Conservation (phyloP, 495 filamentous ascomycete genomes). For the Evernia prunastri region DNA sequence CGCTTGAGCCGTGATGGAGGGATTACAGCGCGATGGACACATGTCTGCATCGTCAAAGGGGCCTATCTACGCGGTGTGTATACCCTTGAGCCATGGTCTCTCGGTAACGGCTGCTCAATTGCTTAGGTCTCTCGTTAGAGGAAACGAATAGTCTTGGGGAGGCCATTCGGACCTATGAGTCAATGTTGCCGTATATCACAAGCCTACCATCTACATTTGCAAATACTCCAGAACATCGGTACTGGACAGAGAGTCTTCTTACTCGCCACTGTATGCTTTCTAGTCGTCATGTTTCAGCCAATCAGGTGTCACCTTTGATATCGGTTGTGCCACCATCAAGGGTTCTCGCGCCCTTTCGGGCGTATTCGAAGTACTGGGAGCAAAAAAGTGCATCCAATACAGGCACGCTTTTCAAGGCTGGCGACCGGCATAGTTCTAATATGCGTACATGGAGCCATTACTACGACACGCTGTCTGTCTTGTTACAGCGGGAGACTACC, state of each 20-base stretch:
- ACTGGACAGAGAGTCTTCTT: conserved; percentile 73
- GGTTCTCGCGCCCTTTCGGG: conserved; percentile 50
- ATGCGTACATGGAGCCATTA: conserved; percentile 70
- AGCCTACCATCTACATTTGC: conserved; percentile 29
- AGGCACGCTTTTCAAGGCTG: neutral
- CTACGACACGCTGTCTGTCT: conserved; percentile 61
- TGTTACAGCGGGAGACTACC: conserved; percentile 38
- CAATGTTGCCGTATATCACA: conserved; percentile 49
- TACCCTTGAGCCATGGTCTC: neutral
- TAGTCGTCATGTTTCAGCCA: conserved; percentile 33
- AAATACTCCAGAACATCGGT: conserved; percentile 49
- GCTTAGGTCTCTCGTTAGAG: conserved; percentile 52
- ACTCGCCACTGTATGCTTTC: conserved; percentile 63
- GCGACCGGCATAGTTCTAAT: conserved; percentile 30
- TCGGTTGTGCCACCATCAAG: conserved; percentile 40
- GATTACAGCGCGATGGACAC: conserved; percentile 60
- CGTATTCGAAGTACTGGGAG: conserved; percentile 56
- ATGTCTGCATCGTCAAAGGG: conserved; percentile 70
- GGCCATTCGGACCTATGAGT: conserved; percentile 57
- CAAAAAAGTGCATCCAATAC: conserved; percentile 3
- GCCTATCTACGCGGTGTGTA: conserved; percentile 61
- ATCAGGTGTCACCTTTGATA: conserved; percentile 34
- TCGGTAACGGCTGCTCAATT: neutral
- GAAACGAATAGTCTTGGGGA: conserved; percentile 46
- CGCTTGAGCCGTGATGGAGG: conserved; percentile 42